phyloP scores from a whole-genome alignment of 2,329 filamentous ascomycete species.

The Diaporthe ilicicola region DNA sequence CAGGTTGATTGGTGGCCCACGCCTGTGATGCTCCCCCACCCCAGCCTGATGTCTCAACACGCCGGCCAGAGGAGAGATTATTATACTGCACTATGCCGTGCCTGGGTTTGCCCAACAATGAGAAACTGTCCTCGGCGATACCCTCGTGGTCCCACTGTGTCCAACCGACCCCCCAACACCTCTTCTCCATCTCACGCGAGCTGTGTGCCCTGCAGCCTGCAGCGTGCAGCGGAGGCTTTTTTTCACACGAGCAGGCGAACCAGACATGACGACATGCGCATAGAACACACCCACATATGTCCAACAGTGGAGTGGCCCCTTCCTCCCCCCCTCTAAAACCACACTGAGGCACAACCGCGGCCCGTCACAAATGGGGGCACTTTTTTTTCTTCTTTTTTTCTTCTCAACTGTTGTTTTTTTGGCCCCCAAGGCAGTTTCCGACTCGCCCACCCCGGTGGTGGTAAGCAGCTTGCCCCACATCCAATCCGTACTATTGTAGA shows the following conservation, averaged over 20 bases:
- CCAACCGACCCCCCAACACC: background rate
- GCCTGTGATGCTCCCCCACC: background rate
- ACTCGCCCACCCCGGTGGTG: background rate
- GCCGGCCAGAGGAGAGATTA: background rate
- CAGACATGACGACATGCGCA: slow-evolving; percentile 4
- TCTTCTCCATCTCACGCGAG: background rate
- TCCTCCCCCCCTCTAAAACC: background rate
- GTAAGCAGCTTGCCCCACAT: no score
- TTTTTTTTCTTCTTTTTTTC: no score
- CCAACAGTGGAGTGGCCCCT: background rate
- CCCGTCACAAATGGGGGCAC: background rate
- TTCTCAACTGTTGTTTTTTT: background rate
- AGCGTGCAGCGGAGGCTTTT: background rate
- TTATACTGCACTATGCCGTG: no score
- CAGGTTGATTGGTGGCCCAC: background rate
- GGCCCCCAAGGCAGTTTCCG: background rate
- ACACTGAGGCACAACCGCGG: slow-evolving; percentile 2
- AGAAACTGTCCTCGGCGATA: background rate
- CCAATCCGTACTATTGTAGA: no score
- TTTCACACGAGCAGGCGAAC: background rate
- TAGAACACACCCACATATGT: background rate
- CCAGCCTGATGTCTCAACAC: background rate
- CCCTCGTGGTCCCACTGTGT: background rate
- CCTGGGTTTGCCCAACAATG: background rate
- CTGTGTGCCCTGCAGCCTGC: no score